Percentiles rank a stretch among this genome's conserved stretches.
These are phyloP conservation scores for Gastrolobium bilobum DNA, from an alignment of 306 rosid species.

Conservation along the genomic window DNA sequence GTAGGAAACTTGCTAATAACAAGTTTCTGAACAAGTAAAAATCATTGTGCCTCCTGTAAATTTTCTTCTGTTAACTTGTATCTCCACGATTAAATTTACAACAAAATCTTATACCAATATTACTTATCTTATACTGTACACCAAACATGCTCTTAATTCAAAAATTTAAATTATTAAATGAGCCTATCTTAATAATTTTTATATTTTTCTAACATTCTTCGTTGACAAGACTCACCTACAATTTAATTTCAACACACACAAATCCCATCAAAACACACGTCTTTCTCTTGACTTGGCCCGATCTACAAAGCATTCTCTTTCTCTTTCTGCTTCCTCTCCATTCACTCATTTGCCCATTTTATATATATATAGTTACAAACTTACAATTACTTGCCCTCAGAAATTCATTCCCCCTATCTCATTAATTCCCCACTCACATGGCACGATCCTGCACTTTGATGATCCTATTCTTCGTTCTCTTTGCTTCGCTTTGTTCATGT, in stretches of 20 bases:
- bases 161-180: too few species aligned
- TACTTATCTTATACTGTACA: too few species aligned
- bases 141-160: too few species aligned
- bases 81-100: too few species aligned
- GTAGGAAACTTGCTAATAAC: too few species aligned
- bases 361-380: background rate
- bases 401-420: conserved; percentile 15
- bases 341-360: background rate
- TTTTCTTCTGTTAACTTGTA: too few species aligned
- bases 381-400: background rate
- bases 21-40: too few species aligned
- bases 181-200: too few species aligned
- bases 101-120: too few species aligned
- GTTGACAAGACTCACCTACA: background rate
- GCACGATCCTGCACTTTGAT: conserved; percentile 53
- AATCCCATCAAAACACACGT: conserved; percentile 3
- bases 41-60: too few species aligned
- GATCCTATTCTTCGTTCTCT: conserved; percentile 51
- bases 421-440: conserved; percentile 50
- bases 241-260: background rate
- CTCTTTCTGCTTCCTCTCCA: background rate
- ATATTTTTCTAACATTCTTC: too few species aligned
- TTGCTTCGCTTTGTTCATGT: conserved; percentile 50
- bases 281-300: conserved; percentile 22
- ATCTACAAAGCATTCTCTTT: background rate